Percentiles rank a stretch among this genome's conserved stretches.
phyloP scores from a whole-genome alignment of 2,329 filamentous ascomycete genomes.

The Paecilomyces sp. region DNA sequence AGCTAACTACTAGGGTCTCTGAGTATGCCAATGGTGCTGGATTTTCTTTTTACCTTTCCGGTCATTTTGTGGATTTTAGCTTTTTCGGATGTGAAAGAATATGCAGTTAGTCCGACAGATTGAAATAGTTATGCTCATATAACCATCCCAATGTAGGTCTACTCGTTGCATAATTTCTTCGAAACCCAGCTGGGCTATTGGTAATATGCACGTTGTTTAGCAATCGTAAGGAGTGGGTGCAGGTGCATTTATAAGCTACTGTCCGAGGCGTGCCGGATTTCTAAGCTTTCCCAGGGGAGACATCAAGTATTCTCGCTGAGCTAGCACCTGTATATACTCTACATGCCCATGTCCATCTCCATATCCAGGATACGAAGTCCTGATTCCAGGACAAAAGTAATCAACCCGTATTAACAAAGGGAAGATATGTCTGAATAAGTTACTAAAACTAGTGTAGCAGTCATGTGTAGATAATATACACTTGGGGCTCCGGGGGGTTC shows the following conservation, averaged over 20 bases:
- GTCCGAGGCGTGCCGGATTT: too few relatives aligned
- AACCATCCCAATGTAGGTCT: too few relatives aligned
- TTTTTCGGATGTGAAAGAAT: neutral
- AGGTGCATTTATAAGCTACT: too few relatives aligned
- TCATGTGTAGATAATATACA: constrained; percentile 6
- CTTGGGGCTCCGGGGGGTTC: constrained; percentile 3
- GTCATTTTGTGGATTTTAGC: neutral
- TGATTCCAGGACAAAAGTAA: neutral
- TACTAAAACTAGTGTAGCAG: neutral
- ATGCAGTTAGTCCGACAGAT: neutral
- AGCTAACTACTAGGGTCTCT: neutral
- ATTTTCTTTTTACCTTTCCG: constrained; percentile 16
- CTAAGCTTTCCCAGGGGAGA: too few relatives aligned
- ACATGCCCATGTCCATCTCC: too few relatives aligned
- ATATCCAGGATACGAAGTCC: neutral
- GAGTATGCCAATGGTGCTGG: constrained; percentile 6
- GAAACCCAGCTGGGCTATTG: too few relatives aligned
- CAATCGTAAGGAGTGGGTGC: too few relatives aligned
- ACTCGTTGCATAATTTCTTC: too few relatives aligned
- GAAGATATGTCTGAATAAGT: neutral
- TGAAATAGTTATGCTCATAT: neutral
- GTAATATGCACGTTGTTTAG: too few relatives aligned
- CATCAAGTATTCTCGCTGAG: too few relatives aligned
- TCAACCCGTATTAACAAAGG: neutral
- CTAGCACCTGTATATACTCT: too few relatives aligned